These are phyloP conservation scores for Apocynum venetum DNA, from an alignment of 257 asterid species.

Conservation along the genomic window DNA sequence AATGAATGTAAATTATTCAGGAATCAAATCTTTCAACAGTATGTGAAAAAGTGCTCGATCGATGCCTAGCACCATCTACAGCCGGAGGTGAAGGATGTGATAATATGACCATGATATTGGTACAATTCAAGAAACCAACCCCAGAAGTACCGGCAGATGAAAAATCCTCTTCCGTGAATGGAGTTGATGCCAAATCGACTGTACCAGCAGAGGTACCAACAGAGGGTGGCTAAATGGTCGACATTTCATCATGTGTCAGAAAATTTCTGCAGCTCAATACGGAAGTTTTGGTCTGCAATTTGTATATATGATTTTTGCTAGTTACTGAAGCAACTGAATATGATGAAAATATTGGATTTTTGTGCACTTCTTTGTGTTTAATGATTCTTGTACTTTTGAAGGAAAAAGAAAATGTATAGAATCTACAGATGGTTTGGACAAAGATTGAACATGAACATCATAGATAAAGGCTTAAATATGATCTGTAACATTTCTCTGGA, in stretches of 20 bases:
- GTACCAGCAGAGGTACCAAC: neutral
- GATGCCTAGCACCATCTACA: constrained; percentile 89
- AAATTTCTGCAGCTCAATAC: neutral
- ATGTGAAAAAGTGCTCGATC: constrained; percentile 73
- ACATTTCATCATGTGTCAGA: too few species aligned
- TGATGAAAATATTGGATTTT: neutral
- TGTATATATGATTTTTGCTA: neutral
- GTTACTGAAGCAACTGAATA: neutral
- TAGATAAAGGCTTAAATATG: too few species aligned
- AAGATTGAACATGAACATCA: too few species aligned
- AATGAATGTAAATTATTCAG: constrained; percentile 32
- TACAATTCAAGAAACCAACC: constrained; percentile 56
- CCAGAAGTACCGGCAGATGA: constrained; percentile 24
- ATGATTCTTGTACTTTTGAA: neutral
- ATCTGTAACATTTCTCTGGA: too few species aligned
- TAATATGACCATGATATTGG: constrained; percentile 93
- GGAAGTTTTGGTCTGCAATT: neutral
- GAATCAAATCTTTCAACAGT: constrained; percentile 66
- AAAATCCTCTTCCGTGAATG: constrained; percentile 28
- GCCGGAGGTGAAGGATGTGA: constrained; percentile 91
- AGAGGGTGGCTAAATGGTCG: neutral
- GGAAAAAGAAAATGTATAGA: too few species aligned
- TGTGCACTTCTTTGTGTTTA: neutral
- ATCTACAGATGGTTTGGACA: too few species aligned
- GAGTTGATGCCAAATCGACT: constrained; percentile 17